Evolutionary conservation across 2,329 filamentous ascomycete species (phyloP), one percentile per base, ranked within the genome.

Genomic region (Trichoderma harzianum): DNA sequence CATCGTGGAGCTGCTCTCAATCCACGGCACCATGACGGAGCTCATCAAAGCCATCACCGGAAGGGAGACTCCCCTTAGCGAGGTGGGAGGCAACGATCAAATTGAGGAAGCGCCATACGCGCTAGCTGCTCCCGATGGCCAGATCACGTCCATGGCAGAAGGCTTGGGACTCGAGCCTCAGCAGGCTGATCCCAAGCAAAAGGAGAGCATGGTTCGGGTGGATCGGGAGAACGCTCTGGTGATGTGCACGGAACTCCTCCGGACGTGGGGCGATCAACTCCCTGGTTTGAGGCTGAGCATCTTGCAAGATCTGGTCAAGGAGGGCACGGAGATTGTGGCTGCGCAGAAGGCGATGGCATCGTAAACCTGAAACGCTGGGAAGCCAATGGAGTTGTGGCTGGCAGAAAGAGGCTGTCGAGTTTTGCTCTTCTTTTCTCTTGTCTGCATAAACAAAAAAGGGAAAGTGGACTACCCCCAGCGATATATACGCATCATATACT

Each of bases 221-320:
- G 89, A 91, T 75, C 83, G 88, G 10, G 89, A 91, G 78, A 91
- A 91, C 73, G 88, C 84, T 0, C 79, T 91, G 26, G 87, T 91
- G 0, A 78, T 91, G 71, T 83, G 89, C 4, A 84, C 84, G 2
- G 86, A 90, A 78, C 75, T 91, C 68, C 75, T 89, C 53, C 84
- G 83, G 75, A 83, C 82, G 58, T 81, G 82, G 21, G 80, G 82
- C 0, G 78, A 80, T 1, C 80, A 82, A 7, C 76, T 89, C 74
- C 78, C 84, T 1, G 74, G 82, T 2, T 77, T 80, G 72, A 81
- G 82, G 32, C 78, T 78, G 60, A 78, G 75, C 16, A 76, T 83
- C n/a, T 83, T 90, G 72, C 83, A 85, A 71, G 81, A 83, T 65
- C 77, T 90, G 51, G 76, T 90, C 57, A 83, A 80, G 69, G 82